phyloP scores from a whole-genome alignment of 2,329 filamentous ascomycete species.

The Magnaporthales sp. region DNA sequence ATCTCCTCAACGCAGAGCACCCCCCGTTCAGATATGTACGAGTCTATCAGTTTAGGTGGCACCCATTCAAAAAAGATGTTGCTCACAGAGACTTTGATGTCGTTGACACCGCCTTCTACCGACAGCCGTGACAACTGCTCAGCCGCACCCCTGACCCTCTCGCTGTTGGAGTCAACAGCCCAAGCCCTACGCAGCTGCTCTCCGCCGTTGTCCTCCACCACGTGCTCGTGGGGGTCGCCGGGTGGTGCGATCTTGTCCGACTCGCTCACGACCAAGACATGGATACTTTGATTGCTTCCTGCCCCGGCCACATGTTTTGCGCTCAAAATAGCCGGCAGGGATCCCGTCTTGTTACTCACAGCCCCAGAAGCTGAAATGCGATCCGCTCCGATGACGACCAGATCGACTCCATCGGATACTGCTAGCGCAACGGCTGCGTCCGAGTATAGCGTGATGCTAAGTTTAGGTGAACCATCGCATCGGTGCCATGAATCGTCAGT shows the following conservation, averaged over 20 bases:
- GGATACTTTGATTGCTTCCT: constrained; percentile 16
- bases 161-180: constrained; percentile 21
- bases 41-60: constrained; percentile 37
- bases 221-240: constrained; percentile 31
- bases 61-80: constrained; percentile 58
- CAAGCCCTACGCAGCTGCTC: constrained; percentile 41
- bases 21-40: constrained; percentile 47
- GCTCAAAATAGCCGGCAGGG: constrained; percentile 47
- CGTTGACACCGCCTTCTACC: constrained; percentile 7
- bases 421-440: constrained; percentile 52
- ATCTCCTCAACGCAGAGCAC: constrained; percentile 31
- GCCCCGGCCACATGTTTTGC: constrained; percentile 34
- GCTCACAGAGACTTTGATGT: constrained; percentile 23
- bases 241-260: constrained; percentile 51
- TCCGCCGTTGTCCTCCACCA: constrained; percentile 40
- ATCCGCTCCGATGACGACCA: constrained; percentile 57
- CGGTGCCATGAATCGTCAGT: not conserved
- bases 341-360: constrained; percentile 60
- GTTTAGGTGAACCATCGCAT: not conserved
- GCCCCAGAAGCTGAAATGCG: constrained; percentile 47
- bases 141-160: constrained; percentile 14
- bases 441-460: constrained; percentile 40
- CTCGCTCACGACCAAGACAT: constrained; percentile 47
- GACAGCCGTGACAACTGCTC: not conserved
- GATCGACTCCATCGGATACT: constrained; percentile 34